Evolutionary conservation across 108 stramenopile species (phyloP), one percentile per base, ranked within the genome.

Genomic region (Cyclotella choctawhatcheeana): DNA sequence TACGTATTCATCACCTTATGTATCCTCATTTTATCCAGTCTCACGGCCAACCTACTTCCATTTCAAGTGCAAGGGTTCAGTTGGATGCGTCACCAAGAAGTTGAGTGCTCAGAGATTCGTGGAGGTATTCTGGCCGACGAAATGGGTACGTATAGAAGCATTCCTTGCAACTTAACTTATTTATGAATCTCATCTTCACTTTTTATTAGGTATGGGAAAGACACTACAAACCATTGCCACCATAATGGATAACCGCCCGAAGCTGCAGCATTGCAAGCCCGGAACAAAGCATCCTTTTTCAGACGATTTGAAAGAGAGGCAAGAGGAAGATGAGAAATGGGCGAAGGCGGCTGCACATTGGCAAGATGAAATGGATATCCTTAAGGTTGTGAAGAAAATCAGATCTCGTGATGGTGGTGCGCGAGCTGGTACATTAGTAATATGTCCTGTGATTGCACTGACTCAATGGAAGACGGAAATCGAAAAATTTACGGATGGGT

Each of bases 391-490:
- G 32, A 79, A 86, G 27, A 82, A 82, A 25, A 52, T 85, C n/a
- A 37, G 68, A 37, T 71, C 77, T 0, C 55, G 56, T 2, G 75
- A 73, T 32, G 76, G 72, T 8, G 84, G 68, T 6, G 82, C 68
- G 26, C 80, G 93, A 8, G 93, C 84, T 12, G 96, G 63, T 64
- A 99, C 99, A 7, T 74, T 99, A 14, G 96, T 99, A 4, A 73
- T 99, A 22, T 96, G 97, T 60, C 99, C 99, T 7, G 89, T 97
- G 5, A 96, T 98, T 47, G 99, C 99, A 5, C 56, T 99, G 44
- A 82, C 82, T 30, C 98, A 99, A 74, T 99, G 99, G 99, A 93
- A 89, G 58, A 76, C 85, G 21, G 99, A 99, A 73, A 95, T 98
- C 50, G 91, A 92, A 55, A 96, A 97, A 54, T 97, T 97, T 71